These are phyloP conservation scores for Chrysanthemum lavandulifolium DNA, from an alignment of 129 eudicot species.

Conservation along the genomic window DNA sequence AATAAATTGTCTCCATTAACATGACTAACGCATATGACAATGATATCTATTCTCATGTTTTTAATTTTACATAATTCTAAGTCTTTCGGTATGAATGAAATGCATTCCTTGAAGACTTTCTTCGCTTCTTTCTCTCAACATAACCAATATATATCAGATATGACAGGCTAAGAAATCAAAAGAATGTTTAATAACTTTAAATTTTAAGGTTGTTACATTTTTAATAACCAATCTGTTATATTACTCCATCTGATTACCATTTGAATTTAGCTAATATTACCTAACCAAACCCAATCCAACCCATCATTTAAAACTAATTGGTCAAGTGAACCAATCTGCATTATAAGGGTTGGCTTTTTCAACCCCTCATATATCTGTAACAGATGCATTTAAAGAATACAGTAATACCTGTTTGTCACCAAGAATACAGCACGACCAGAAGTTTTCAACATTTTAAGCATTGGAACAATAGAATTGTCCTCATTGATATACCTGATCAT, in stretches of 20 bases:
- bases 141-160: neutral
- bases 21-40: constrained; percentile 1
- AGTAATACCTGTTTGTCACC: constrained; percentile 87
- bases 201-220: too few species aligned
- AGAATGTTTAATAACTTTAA: too few species aligned
- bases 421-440: constrained; percentile 84
- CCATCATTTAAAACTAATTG: neutral
- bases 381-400: constrained; percentile 14
- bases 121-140: neutral
- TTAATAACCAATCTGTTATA: too few species aligned
- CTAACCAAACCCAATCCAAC: neutral
- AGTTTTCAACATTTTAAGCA: constrained; percentile 85
- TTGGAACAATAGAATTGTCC: constrained; percentile 68
- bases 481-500: constrained; percentile 77
- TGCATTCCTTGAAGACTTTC: constrained; percentile 1
- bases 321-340: constrained; percentile 7
- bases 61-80: neutral
- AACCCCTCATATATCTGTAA: neutral
- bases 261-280: neutral
- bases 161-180: too few species aligned
- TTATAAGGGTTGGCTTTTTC: neutral
- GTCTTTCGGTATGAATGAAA: constrained; percentile 2
- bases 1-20: constrained; percentile 1
- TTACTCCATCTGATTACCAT: neutral
- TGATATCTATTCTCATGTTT: neutral